These are phyloP conservation scores for Paspalum vaginatum DNA, from an alignment of 176 grass and related monocot species.

Conservation along the genomic window DNA sequence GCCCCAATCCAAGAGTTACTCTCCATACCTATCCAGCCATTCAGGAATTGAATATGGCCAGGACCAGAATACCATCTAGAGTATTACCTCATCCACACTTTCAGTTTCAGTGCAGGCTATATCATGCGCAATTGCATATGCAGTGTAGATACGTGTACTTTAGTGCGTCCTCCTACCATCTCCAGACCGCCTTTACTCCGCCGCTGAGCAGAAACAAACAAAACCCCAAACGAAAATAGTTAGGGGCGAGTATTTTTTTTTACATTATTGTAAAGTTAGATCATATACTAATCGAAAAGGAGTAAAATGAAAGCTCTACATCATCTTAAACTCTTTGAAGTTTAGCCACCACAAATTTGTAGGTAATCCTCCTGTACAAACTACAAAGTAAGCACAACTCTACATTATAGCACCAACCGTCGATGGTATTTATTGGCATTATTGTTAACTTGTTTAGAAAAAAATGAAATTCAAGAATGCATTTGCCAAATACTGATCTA, in stretches of 20 bases:
- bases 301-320: neutral
- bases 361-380: neutral
- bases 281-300: too few relatives aligned
- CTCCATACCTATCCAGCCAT: constrained; percentile 27
- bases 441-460: too few relatives aligned
- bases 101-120: constrained; percentile 13
- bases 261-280: too few relatives aligned
- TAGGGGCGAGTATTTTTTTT: too few relatives aligned
- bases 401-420: too few relatives aligned
- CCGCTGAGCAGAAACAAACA: neutral
- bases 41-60: neutral
- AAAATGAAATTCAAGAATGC: neutral
- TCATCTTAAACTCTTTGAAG: neutral
- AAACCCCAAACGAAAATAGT: neutral
- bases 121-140: neutral
- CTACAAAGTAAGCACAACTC: neutral
- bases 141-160: neutral
- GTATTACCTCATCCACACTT: too few relatives aligned
- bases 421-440: too few relatives aligned
- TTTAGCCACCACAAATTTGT: neutral
- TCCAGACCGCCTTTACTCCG: constrained; percentile 27
- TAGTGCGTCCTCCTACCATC: constrained; percentile 31
- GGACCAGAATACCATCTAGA: too few relatives aligned
- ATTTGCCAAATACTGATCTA: neutral
- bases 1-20: neutral